A percentile compares a stretch with the other conserved stretches of the same genome.
These are phyloP conservation scores for Termitomyces sp. DNA, from an alignment of 768 basidiomycete species.

Conservation along the genomic window DNA sequence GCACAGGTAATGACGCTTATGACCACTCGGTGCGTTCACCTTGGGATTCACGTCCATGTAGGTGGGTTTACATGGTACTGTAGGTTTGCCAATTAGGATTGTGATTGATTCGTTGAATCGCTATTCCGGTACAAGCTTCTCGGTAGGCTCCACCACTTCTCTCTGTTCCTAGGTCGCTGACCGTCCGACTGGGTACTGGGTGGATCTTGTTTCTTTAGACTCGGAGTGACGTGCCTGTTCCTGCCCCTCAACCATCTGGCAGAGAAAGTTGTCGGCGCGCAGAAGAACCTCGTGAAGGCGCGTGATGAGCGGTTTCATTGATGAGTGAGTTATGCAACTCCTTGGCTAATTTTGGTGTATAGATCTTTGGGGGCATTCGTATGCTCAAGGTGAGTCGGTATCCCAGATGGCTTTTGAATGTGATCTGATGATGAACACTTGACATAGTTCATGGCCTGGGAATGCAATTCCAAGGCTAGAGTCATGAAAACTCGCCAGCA, in stretches of 20 bases:
- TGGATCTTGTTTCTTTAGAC: conserved; percentile 71
- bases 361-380: conserved; percentile 84
- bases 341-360: not conserved
- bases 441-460: conserved; percentile 88
- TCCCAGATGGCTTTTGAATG: not conserved
- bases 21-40: too few relatives aligned
- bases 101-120: conserved; percentile 65
- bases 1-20: too few relatives aligned
- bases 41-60: not conserved
- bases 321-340: conserved; percentile 65
- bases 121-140: conserved; percentile 74
- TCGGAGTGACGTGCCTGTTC: too few relatives aligned
- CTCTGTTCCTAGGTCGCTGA: not conserved
- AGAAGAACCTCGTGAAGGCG: conserved; percentile 90
- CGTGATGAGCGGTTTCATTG: conserved; percentile 85
- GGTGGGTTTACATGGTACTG: not conserved
- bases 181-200: conserved; percentile 23
- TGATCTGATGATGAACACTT: not conserved
- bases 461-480: conserved; percentile 86
- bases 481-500: too few relatives aligned
- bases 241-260: too few relatives aligned
- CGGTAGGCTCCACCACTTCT: conserved; percentile 33
- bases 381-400: conserved; percentile 64
- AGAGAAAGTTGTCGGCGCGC: conserved; percentile 67
- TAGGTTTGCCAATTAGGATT: too few relatives aligned